phyloP scores from a whole-genome alignment of 305 asterid species.

The Fraxinus albicans region DNA sequence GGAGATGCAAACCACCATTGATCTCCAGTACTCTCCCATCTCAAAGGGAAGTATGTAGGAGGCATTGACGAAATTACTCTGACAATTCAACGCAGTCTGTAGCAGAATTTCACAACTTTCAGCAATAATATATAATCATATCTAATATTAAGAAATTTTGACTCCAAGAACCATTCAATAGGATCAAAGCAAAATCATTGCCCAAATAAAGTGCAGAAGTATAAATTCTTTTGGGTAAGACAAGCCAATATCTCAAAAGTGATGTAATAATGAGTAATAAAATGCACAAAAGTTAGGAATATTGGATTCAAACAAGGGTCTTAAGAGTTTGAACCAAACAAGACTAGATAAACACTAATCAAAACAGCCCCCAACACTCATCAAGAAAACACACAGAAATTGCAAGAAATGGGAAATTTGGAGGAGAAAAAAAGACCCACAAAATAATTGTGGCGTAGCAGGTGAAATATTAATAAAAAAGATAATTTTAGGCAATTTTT shows the following conservation, averaged over 20 bases:
- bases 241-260: constrained; percentile 18
- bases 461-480: constrained; percentile 1
- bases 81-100: background rate
- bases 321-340: constrained; percentile 2
- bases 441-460: constrained; percentile 22
- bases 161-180: background rate
- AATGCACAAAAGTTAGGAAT: constrained; percentile 21
- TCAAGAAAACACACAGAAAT: background rate
- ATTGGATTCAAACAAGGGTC: constrained; percentile 9
- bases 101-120: background rate
- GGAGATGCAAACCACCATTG: constrained; percentile 99
- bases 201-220: background rate
- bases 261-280: constrained; percentile 5
- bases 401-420: constrained; percentile 7
- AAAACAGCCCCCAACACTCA: background rate
- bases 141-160: background rate
- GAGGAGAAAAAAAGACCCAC: constrained; percentile 13
- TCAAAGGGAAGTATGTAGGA: constrained; percentile 56
- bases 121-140: background rate
- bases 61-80: constrained; percentile 31
- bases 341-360: background rate
- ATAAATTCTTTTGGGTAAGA: background rate
- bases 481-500: constrained; percentile 22
- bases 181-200: background rate
- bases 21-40: constrained; percentile 88